Evolutionary conservation across 2,329 filamentous ascomycete species (phyloP).

Genomic region (Exserohilum turcica): DNA sequence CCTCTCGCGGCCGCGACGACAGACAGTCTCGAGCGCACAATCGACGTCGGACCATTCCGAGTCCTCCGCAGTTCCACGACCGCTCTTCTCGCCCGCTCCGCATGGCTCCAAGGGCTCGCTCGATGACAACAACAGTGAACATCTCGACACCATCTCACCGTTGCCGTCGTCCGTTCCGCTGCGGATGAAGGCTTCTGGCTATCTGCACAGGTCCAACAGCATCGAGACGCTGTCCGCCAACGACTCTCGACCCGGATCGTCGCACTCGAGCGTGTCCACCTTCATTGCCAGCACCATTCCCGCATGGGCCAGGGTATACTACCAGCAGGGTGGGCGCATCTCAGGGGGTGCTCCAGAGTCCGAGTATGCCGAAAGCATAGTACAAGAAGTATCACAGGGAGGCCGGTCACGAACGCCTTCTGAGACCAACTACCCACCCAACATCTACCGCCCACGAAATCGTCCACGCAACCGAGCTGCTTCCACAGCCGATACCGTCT

Average conservation of each 20-base stretch:
- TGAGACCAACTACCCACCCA: conserved; percentile 45
- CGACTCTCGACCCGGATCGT: conserved; percentile 44
- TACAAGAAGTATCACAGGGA: conserved; percentile 43
- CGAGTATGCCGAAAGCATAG: conserved; percentile 40
- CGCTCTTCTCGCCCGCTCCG: conserved; percentile 41
- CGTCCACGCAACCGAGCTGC: conserved; percentile 38
- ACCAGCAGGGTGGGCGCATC: conserved; percentile 44
- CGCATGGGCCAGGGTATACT: conserved; percentile 48
- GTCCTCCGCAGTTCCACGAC: conserved; percentile 43
- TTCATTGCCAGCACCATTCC: conserved; percentile 46
- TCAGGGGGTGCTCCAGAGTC: conserved; percentile 45
- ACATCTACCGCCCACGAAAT: conserved; percentile 47
- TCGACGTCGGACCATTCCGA: conserved; percentile 45
- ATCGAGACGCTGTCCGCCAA: conserved; percentile 36
- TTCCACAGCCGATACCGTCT: conserved; percentile 39
- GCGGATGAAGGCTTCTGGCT: conserved; percentile 47
- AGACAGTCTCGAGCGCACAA: conserved; percentile 41
- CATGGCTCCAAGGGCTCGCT: conserved; percentile 23
- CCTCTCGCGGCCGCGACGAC: conserved; percentile 35
- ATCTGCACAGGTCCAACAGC: conserved; percentile 40
- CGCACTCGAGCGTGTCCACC: conserved; percentile 43
- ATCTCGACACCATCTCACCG: conserved; percentile 48
- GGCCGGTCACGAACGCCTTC: conserved; percentile 45
- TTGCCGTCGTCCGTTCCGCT: conserved; percentile 46
- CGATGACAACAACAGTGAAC: conserved; percentile 43